Conservation (phyloP, 164 flowering plant genomes). For the Macadamia integrifolia region DNA sequence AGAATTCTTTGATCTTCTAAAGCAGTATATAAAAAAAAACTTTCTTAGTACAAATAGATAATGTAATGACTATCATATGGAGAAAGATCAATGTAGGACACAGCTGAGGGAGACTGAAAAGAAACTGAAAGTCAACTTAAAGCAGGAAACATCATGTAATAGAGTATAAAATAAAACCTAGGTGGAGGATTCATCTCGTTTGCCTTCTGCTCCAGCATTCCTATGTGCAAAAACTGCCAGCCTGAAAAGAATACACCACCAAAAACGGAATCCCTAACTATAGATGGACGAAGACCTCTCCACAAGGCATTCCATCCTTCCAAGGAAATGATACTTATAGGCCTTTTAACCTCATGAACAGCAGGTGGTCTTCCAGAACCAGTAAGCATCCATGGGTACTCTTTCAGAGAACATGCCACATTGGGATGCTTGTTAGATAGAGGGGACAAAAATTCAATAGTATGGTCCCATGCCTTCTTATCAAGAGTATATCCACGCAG, state of each 20-base stretch:
- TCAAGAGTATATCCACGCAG: slow-evolving; percentile 55
- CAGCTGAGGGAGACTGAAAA: neutral
- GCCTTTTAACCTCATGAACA: slow-evolving; percentile 50
- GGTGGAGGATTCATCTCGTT: slow-evolving; percentile 69
- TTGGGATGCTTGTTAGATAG: slow-evolving; percentile 50
- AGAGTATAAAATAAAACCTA: slow-evolving; percentile 32
- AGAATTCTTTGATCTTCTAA: neutral
- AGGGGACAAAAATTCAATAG: slow-evolving; percentile 59
- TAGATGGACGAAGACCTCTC: slow-evolving; percentile 73
- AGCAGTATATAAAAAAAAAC: too few relatives aligned
- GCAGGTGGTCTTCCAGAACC: slow-evolving; percentile 86
- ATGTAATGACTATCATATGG: neutral
- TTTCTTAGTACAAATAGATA: neutral
- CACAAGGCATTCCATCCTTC: slow-evolving; percentile 85
- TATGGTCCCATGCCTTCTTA: slow-evolving; percentile 46
- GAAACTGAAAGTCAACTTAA: neutral
- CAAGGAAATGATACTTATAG: slow-evolving; percentile 47
- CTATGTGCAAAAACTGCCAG: slow-evolving; percentile 81
- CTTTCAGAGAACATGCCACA: slow-evolving; percentile 53
- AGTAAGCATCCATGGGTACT: slow-evolving; percentile 93
- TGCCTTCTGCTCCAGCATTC: slow-evolving; percentile 84
- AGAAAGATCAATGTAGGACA: neutral
- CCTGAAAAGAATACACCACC: slow-evolving; percentile 74
- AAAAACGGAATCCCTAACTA: slow-evolving; percentile 74
- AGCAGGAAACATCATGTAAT: neutral